Evolutionary conservation across 768 basidiomycete genomes (phyloP).

Genomic region (Wakefieldia striispora): DNA sequence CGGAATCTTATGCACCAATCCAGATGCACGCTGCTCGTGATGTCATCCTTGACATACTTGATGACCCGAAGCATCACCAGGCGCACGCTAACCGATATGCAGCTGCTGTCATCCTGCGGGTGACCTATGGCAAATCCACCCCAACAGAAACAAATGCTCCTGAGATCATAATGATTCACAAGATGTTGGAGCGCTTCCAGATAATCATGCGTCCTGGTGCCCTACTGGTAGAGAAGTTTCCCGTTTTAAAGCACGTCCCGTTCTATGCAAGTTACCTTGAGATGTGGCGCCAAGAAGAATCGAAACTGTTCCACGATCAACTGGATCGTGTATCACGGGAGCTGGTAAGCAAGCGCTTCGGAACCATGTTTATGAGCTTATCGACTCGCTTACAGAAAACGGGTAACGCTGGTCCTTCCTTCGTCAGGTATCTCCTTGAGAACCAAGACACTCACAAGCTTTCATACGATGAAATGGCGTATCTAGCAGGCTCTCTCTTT

Average conservation of each 20-base stretch:
- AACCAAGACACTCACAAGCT: constrained; percentile 53
- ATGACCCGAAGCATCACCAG: constrained; percentile 44
- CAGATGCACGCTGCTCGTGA: constrained; percentile 39
- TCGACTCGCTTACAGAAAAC: constrained; percentile 10
- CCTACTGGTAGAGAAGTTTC: constrained; percentile 35
- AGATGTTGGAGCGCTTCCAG: constrained; percentile 35
- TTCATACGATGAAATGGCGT: constrained; percentile 56
- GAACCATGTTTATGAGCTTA: not conserved
- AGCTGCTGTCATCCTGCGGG: constrained; percentile 33
- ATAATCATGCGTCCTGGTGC: constrained; percentile 36
- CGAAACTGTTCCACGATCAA: constrained; percentile 52
- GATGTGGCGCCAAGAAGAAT: constrained; percentile 54
- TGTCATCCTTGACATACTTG: constrained; percentile 31
- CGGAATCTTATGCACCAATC: constrained; percentile 47
- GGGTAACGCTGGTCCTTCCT: constrained; percentile 37
- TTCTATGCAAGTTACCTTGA: constrained; percentile 57
- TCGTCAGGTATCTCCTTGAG: constrained; percentile 57
- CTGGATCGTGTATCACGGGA: constrained; percentile 45
- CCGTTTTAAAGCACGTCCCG: constrained; percentile 48
- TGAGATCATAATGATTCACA: constrained; percentile 33
- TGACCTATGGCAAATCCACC: constrained; percentile 36
- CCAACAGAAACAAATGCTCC: constrained; percentile 29
- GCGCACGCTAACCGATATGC: constrained; percentile 50
- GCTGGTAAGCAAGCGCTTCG: constrained; percentile 33
- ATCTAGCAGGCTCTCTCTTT: constrained; percentile 63